Evolutionary conservation across 1,284 basidiomycete species (phyloP), one percentile per base, ranked within the genome.

Genomic region (Exsudoporus floridanus): DNA sequence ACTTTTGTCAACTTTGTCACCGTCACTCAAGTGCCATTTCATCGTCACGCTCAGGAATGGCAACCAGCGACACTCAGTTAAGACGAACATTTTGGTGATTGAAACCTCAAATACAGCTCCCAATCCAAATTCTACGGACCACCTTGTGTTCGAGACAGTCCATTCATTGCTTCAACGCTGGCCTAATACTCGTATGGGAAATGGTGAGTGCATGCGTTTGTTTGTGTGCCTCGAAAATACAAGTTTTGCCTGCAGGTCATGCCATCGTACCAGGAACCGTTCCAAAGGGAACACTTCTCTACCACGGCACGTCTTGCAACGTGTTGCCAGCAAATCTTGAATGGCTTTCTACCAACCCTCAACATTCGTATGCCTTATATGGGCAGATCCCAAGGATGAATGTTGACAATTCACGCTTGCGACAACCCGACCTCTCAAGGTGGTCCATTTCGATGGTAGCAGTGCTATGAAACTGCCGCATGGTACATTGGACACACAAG

Each of bases 181-280:
- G 77, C 74, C 76, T 1, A 78, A 80, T 54, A 77, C 76, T 1
- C 67, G 73, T 6, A 75, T 75, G 57, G 69, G 74, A 31, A 80
- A 80, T 59, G 76, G 75, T 73, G 42, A 46, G 60, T 23, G 3
- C 14, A 2, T 0, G 21, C 18, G 1, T 39, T 25, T 36, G 13
- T 27, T 25, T 27, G n/a, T n/a, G n/a, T n/a, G n/a, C n/a, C n/a
- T n/a, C n/a, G n/a, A n/a, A n/a, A n/a, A n/a, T 36, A 4, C 28
- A 33, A 8, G n/a, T 43, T n/a, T 46, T 16, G 19, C 21, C 14
- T 28, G 13, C 36, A 73, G 74, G 76, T 1, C 76, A 78, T 50
- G 69, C 56, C 25, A 57, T 77, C 25, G 70, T 77, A 28, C 72
- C 71, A 6, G 75, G 70, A 2, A 63, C 49, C 1, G 62, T 78